Evolutionary conservation across 2,329 filamentous ascomycete species (phyloP).

Genomic region (Ophiostoma pallidulum): DNA sequence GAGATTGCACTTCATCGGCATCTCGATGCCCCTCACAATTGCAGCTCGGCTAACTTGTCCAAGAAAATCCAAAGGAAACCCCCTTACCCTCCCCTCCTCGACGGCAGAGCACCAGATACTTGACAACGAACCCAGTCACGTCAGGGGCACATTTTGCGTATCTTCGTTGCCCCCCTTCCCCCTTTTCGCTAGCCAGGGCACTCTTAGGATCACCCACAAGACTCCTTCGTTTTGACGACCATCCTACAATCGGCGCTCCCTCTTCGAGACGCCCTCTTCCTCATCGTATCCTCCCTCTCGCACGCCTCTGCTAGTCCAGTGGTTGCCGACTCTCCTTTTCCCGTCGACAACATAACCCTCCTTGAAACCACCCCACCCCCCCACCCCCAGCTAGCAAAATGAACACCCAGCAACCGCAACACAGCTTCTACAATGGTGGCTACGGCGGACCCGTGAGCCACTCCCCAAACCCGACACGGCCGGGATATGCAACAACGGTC

Average conservation of each 20-base stretch:
- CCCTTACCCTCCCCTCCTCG: too few species aligned
- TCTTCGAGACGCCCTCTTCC: neutral
- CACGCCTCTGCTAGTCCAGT: neutral
- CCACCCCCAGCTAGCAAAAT: conserved; percentile 23
- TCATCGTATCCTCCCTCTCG: neutral
- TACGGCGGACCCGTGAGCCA: conserved; percentile 53
- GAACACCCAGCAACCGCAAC: conserved; percentile 48
- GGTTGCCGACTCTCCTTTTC: too few species aligned
- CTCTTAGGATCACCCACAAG: too few species aligned
- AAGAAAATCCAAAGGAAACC: too few species aligned
- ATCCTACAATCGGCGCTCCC: neutral
- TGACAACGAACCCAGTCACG: too few species aligned
- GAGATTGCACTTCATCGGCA: too few species aligned
- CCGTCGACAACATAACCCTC: neutral
- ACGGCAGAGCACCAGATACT: too few species aligned
- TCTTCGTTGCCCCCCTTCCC: too few species aligned
- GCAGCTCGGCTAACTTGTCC: too few species aligned
- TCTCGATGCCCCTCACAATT: too few species aligned
- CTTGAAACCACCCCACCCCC: neutral
- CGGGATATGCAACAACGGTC: conserved; percentile 51
- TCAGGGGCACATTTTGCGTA: too few species aligned
- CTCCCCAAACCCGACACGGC: conserved; percentile 62
- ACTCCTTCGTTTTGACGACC: neutral
- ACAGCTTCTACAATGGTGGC: conserved; percentile 61
- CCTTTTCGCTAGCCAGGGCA: too few species aligned